Percentiles rank a stretch among this genome's conserved stretches.
Conservation (phyloP, 202 grass and related monocot species). For the Elaeis oleifera region DNA sequence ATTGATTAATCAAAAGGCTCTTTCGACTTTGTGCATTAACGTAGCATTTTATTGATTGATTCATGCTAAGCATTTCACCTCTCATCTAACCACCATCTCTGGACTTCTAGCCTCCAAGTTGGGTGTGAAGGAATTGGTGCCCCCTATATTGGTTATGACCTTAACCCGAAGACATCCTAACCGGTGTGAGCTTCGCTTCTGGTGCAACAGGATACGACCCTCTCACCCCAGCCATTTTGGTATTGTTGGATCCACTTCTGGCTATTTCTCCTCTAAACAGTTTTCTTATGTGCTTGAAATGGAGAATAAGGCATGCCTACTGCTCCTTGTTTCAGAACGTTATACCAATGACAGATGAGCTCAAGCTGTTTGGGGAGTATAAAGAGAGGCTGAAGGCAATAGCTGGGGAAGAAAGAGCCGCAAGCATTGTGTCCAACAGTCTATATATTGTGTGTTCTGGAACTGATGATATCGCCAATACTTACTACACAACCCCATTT, state of each 20-base stretch:
- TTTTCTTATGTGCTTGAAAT: too few relatives aligned
- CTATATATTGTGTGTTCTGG: slow-evolving; percentile 48
- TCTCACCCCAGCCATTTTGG: slow-evolving; percentile 30
- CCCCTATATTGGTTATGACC: slow-evolving; percentile 23
- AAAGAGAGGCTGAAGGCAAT: slow-evolving; percentile 32
- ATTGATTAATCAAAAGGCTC: too few relatives aligned
- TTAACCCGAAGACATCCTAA: slow-evolving; percentile 42
- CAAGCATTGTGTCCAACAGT: slow-evolving; percentile 30
- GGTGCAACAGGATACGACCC: slow-evolving; percentile 54
- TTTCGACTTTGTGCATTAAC: too few relatives aligned
- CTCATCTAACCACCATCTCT: not conserved
- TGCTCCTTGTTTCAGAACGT: slow-evolving; percentile 26
- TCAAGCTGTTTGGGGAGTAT: slow-evolving; percentile 56
- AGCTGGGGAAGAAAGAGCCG: slow-evolving; percentile 37
- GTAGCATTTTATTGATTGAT: too few relatives aligned
- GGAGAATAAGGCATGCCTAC: too few relatives aligned
- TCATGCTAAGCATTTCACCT: too few relatives aligned
- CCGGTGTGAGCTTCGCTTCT: slow-evolving; percentile 48
- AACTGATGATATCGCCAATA: slow-evolving; percentile 68
- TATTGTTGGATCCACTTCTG: not conserved
- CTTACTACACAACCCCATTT: slow-evolving; percentile 66
- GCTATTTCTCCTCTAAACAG: too few relatives aligned
- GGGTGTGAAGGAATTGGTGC: slow-evolving; percentile 46
- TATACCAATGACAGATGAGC: slow-evolving; percentile 44
- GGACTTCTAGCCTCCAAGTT: slow-evolving; percentile 30